phyloP scores from a whole-genome alignment of 257 asterid species.

The Salvia miltiorrhiza region DNA sequence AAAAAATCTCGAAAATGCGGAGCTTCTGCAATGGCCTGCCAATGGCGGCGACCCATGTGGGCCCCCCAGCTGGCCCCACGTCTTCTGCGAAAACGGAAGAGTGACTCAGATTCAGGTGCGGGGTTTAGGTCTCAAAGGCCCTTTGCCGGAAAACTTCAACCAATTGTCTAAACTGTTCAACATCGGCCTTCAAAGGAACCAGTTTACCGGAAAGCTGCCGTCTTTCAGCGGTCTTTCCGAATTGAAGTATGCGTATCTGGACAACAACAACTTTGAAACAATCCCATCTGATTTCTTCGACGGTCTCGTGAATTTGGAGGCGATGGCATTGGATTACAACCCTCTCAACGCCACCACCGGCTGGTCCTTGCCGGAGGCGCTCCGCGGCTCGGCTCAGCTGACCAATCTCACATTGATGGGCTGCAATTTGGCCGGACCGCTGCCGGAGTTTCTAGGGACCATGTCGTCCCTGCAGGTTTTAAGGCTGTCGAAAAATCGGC shows the following conservation, averaged over 20 bases:
- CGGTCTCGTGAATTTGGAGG: constrained; percentile 76
- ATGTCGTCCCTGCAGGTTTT: constrained; percentile 75
- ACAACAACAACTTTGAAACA: constrained; percentile 62
- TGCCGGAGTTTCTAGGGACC: constrained; percentile 71
- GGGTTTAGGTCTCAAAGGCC: constrained; percentile 70
- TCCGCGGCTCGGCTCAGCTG: constrained; percentile 62
- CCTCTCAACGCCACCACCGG: constrained; percentile 72
- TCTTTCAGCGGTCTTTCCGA: constrained; percentile 65
- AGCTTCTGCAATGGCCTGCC: constrained; percentile 73
- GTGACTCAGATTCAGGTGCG: constrained; percentile 85
- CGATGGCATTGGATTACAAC: constrained; percentile 64
- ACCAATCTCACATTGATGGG: constrained; percentile 58
- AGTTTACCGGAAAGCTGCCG: constrained; percentile 68
- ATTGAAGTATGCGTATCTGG: constrained; percentile 69
- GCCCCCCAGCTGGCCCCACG: constrained; percentile 72
- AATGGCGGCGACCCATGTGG: constrained; percentile 79
- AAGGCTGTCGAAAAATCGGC: constrained; percentile 47
- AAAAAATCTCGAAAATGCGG: constrained; percentile 61
- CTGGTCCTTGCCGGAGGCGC: constrained; percentile 63
- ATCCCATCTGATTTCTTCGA: constrained; percentile 77
- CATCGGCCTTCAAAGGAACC: constrained; percentile 70
- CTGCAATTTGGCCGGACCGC: constrained; percentile 63
- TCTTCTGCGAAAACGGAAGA: constrained; percentile 48
- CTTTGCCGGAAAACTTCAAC: constrained; percentile 66
- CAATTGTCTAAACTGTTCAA: constrained; percentile 50